A percentile compares a stretch with the other conserved stretches of the same genome.
phyloP scores from a whole-genome alignment of 768 basidiomycete genomes.

The Tylopilus felleus region DNA sequence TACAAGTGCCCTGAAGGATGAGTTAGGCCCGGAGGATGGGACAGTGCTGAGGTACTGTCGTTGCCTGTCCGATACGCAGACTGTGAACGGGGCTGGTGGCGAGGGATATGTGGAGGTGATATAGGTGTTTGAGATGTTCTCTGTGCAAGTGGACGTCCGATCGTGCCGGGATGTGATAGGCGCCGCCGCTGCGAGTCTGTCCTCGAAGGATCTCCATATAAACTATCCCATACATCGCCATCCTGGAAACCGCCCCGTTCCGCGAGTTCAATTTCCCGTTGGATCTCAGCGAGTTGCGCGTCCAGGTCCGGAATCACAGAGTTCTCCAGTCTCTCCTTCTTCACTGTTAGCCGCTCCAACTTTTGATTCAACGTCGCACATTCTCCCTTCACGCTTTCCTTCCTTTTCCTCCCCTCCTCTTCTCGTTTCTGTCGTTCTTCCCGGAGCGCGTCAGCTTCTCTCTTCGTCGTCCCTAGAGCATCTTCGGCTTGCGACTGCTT shows the following conservation, averaged over 20 bases:
- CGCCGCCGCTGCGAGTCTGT: slow-evolving; percentile 23
- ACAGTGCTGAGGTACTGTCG: slow-evolving; percentile 13
- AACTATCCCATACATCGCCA: slow-evolving; percentile 14
- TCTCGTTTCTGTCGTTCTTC: slow-evolving; percentile 47
- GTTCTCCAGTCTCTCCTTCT: slow-evolving; percentile 64
- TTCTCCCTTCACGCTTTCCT: slow-evolving; percentile 58
- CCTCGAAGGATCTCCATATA: slow-evolving; percentile 13
- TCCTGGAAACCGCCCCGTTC: slow-evolving; percentile 28
- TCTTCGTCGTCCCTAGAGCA: slow-evolving; percentile 38
- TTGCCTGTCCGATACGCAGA: slow-evolving; percentile 20
- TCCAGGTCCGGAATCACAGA: slow-evolving; percentile 63
- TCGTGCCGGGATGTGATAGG: slow-evolving; percentile 29
- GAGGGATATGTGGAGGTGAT: slow-evolving; percentile 27
- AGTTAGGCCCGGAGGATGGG: slow-evolving; percentile 17
- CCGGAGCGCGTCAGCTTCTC: slow-evolving; percentile 44
- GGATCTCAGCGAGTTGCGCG: slow-evolving; percentile 56
- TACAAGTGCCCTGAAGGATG: slow-evolving; percentile 12
- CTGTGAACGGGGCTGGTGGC: slow-evolving; percentile 28
- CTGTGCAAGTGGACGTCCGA: slow-evolving; percentile 22
- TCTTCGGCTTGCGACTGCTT: slow-evolving; percentile 40
- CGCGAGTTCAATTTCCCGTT: slow-evolving; percentile 52
- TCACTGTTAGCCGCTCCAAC: slow-evolving; percentile 63
- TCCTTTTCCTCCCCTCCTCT: slow-evolving; percentile 48
- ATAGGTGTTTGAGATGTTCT: slow-evolving; percentile 16
- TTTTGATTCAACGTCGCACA: slow-evolving; percentile 51